Base-by-base conservation (phyloP, 2,329 filamentous ascomycete species). In the Plenodomus tracheiphilus region DNA sequence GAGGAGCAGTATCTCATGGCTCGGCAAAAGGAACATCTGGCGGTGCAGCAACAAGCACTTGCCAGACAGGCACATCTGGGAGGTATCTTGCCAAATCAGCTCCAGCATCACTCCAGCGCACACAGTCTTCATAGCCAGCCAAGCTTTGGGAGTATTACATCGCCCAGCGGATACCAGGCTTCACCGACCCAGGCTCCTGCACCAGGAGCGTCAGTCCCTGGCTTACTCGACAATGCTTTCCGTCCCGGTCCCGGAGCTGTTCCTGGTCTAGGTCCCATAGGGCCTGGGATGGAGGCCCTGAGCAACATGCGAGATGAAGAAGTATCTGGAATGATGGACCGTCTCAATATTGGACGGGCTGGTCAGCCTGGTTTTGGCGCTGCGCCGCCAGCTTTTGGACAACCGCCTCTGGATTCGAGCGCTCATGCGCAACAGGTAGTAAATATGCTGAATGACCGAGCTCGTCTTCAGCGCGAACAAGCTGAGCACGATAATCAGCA, bases 1-100 rank as follows among this genome's bases (percentile, higher is more conserved):
- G 94, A 99, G 73, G 95, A 99, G 68, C 94, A 99, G 70, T 96
- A 94, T 70, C 80, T 96, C 30, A 95, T 97, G 85, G 94, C 95
- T 39, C 87, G 94, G 36, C 94, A 99, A 72, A 91, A 96, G 60
- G 94, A 99, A 70, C 90, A 91, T 60, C 82, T 97, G 46, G 88
- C 91, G 55, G 89, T 91, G 56, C 91, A 96, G 66, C 91, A 96
- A 65, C 81, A 83, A 6, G 85, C 91, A 50, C 80, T 85, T 42
- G 87, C 85, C 71, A 85, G 85, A 57, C 82, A 92, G 68, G 87
- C 89, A 68, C 86, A 86, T 46, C 51, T 70, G 49, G 70, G 70
- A 22, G 70, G 72, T n/a, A 76, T 83, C 38, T 70, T 80, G 49
- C 78, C 79, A n/a, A 80, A 80, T 43, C 80, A 82, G 50, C 81